Conservation (phyloP, 83 land plant genomes). For the Larix sibirica region DNA sequence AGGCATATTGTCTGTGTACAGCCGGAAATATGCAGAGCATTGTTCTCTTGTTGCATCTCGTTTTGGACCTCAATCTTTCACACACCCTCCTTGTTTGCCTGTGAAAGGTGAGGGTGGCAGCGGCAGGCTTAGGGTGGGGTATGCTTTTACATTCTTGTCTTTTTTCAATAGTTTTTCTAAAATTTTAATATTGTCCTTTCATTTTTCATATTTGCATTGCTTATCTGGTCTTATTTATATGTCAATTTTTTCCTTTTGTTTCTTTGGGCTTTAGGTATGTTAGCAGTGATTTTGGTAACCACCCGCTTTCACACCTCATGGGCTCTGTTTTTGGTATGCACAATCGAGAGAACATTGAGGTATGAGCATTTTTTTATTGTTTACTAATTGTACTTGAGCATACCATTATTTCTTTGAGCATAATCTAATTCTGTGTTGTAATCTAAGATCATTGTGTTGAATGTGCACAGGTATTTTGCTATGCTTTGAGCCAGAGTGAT, state of each 20-base stretch:
- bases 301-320: constrained; percentile 98
- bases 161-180: background rate
- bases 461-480: constrained; percentile 84
- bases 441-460: background rate
- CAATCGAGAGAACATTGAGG: constrained; percentile 89
- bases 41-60: constrained; percentile 87
- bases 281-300: constrained; percentile 99
- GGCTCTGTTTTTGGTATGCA: constrained; percentile 99
- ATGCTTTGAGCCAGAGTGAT: constrained; percentile 96
- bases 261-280: constrained; percentile 64
- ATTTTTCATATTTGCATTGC: too few species aligned
- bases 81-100: constrained; percentile 69
- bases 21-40: constrained; percentile 96
- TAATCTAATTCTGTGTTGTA: background rate
- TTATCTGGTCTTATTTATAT: background rate
- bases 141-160: constrained; percentile 21
- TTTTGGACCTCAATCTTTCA: constrained; percentile 69
- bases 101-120: constrained; percentile 62
- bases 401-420: background rate
- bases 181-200: background rate
- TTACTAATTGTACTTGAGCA: background rate
- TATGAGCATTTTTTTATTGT: constrained; percentile 12
- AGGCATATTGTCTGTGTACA: constrained; percentile 28
- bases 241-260: background rate
- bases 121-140: constrained; percentile 88